Base-by-base conservation (phyloP, 1,139 yeast species). In the Saccharomyces pastorianus region DNA sequence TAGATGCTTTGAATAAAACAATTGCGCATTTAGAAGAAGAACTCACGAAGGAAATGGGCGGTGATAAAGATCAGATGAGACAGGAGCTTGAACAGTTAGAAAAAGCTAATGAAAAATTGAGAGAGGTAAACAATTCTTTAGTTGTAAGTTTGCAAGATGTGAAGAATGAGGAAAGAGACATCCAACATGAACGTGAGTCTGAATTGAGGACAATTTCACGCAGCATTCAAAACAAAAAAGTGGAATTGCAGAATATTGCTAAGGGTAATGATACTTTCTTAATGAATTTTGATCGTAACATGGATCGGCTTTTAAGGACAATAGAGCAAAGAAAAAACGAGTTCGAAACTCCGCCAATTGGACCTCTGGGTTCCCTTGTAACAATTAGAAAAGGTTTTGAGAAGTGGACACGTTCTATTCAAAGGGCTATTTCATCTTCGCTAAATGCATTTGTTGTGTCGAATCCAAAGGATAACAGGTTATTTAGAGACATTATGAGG, bases 321-420 rank as follows among this genome's bases (percentile, higher is more conserved):
- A 79, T 88, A 11, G 64, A 72, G 20, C 48, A 55, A 44, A 59
- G 62, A 6, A 60, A 65, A 6, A 55, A 63, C 47, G 57, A 66
- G 26, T 72, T 87, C 76, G 75, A 73, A 23, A 60, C 66, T 2
- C 64, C 62, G 25, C 96, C 96, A 0, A 68, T 87, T n/a, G 99
- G 99, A 0, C 99, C 99, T 0, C 57, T 91, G 1, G 98, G 97
- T 0, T 63, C 76, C 7, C 73, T 73, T 56, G 75, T 90, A 2
- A 75, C 79, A 8, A 73, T 93, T 14, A 86, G 82, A 60, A 67
- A 71, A 1, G 81, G 77, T 20, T 80, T 71, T 59, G 71, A 75
- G n/a, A 69, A 76, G 46, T 91, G 91, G 91, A 72, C 78, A 6
- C 77, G 77, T 20, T 67, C 87, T 3, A 67, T 93, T 13, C 95